Conservation (phyloP, 371 early-diverging fungal genomes). For the Lichtheimia hyalospora region DNA sequence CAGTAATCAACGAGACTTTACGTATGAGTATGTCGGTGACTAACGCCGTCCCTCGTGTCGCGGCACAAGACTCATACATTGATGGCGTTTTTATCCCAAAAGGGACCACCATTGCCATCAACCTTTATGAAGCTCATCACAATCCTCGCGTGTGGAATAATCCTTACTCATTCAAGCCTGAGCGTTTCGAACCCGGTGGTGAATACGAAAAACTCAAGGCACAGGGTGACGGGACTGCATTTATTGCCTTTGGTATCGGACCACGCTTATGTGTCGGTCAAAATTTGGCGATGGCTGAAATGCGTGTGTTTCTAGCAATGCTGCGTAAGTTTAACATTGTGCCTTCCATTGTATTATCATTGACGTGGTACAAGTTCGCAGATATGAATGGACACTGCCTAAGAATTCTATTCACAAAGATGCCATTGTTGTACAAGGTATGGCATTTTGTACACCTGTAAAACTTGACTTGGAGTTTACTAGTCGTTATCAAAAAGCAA, state of each 20-base stretch:
- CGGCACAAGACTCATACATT: constrained; percentile 15
- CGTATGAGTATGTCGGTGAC: constrained; percentile 9
- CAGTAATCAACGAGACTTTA: constrained; percentile 22
- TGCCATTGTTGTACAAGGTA: not conserved
- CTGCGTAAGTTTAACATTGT: constrained; percentile 18
- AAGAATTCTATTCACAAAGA: constrained; percentile 19
- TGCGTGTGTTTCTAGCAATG: constrained; percentile 37
- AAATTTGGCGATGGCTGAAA: constrained; percentile 25
- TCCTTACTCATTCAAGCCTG: constrained; percentile 20
- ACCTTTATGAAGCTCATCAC: constrained; percentile 15
- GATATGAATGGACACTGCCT: constrained; percentile 20
- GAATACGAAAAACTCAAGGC: constrained; percentile 8
- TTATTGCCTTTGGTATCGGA: constrained; percentile 20
- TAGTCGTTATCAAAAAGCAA: too few species aligned
- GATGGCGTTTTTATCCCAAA: constrained; percentile 19
- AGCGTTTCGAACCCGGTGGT: constrained; percentile 14
- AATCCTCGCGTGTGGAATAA: constrained; percentile 22
- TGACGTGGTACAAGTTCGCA: constrained; percentile 12
- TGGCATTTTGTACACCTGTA: too few species aligned
- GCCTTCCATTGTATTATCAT: not conserved
- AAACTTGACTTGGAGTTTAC: too few species aligned
- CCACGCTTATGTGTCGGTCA: constrained; percentile 50
- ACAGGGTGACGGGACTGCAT: not conserved
- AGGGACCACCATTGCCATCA: constrained; percentile 11
- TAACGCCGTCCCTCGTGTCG: constrained; percentile 10